Percentiles rank a stretch among this genome's conserved stretches.
Evolutionary conservation across 2,329 filamentous ascomycete species (phyloP).

Genomic region (Botrytis cinerea): DNA sequence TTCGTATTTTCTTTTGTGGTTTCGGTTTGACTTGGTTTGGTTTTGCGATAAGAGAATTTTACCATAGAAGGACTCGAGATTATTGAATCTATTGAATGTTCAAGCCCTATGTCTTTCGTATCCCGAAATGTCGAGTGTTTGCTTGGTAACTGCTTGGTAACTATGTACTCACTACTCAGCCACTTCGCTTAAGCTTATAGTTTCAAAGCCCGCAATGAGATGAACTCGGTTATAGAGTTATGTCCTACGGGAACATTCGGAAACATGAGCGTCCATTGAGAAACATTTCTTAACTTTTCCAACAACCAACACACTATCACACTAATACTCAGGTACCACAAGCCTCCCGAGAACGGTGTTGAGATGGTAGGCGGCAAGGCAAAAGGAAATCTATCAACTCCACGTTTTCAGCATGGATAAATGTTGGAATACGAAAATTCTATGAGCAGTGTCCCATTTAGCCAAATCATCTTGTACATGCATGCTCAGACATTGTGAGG

Average conservation of each 20-base stretch:
- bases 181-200: not conserved
- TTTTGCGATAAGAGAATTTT: not conserved
- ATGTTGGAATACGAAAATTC: conserved; percentile 3
- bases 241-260: conserved; percentile 1
- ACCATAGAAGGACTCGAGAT: not conserved
- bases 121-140: not conserved
- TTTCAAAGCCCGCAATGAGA: not conserved
- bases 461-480: conserved; percentile 12
- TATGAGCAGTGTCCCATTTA: conserved; percentile 8
- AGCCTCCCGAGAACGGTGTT: conserved; percentile 10
- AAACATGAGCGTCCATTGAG: not conserved
- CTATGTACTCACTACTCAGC: conserved; percentile 5
- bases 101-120: conserved; percentile 17
- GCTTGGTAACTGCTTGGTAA: conserved; percentile 1
- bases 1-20: not conserved
- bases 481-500: conserved; percentile 2
- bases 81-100: conserved; percentile 5
- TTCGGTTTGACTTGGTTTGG: not conserved
- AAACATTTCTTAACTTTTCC: not conserved
- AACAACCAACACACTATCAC: not conserved
- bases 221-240: conserved; percentile 11
- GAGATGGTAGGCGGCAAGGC: conserved; percentile 8
- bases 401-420: conserved; percentile 18
- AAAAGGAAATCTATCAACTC: conserved; percentile 10
- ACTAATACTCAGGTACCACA: conserved; percentile 12